A percentile compares a stretch with the other conserved stretches of the same genome.
These are phyloP conservation scores for Alnus rubra DNA, from an alignment of 306 rosid genomes.

Conservation along the genomic window DNA sequence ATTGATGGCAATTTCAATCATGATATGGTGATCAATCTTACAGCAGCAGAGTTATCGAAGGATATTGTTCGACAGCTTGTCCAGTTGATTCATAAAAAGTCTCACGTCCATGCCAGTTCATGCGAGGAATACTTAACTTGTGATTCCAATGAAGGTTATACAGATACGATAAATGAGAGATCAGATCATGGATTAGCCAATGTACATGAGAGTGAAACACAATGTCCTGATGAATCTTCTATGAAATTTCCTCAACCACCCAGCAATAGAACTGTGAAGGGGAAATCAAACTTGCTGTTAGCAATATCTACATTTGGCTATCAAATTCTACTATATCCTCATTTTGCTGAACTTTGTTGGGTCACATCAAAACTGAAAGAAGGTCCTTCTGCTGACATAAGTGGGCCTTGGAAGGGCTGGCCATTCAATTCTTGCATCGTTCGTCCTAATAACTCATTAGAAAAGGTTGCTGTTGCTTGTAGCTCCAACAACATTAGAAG, in stretches of 20 bases:
- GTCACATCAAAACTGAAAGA: slow-evolving; percentile 86
- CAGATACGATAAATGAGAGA: slow-evolving; percentile 28
- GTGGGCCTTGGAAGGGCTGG: slow-evolving; percentile 99
- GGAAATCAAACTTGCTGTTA: slow-evolving; percentile 65
- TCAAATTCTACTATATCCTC: slow-evolving; percentile 88
- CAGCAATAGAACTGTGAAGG: slow-evolving; percentile 54
- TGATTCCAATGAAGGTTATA: slow-evolving; percentile 31
- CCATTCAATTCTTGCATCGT: slow-evolving; percentile 92
- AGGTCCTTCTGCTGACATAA: slow-evolving; percentile 84
- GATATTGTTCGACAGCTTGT: slow-evolving; percentile 62
- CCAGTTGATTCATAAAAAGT: slow-evolving; percentile 70
- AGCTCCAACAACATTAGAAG: slow-evolving; percentile 46
- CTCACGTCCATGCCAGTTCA: slow-evolving; percentile 48
- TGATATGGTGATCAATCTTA: slow-evolving; percentile 53
- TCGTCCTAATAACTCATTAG: slow-evolving; percentile 56
- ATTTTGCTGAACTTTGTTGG: slow-evolving; percentile 98
- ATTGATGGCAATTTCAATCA: slow-evolving; percentile 61
- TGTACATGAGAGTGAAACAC: slow-evolving; percentile 29
- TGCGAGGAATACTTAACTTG: slow-evolving; percentile 30
- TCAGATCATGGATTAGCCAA: slow-evolving; percentile 36
- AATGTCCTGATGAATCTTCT: slow-evolving; percentile 42
- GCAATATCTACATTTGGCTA: slow-evolving; percentile 88
- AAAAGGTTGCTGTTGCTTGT: slow-evolving; percentile 47
- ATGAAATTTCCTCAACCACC: slow-evolving; percentile 50
- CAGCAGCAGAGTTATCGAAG: slow-evolving; percentile 64